Conservation (phyloP, 805 yeast species). For the Candida vaughaniae region DNA sequence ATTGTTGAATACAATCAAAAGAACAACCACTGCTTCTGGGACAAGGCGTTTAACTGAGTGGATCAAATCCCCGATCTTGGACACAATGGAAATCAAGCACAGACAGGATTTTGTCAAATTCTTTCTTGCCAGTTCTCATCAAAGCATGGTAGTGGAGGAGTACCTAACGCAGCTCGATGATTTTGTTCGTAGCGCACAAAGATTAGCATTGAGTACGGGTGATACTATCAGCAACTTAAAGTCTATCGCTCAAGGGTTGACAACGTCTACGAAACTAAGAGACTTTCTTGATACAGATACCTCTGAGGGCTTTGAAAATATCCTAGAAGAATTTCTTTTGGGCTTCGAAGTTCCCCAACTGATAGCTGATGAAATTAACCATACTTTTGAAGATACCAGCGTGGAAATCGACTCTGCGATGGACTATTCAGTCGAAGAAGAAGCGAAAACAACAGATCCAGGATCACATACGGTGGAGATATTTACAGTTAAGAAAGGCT, state of each 20-base stretch:
- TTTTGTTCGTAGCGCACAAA: conserved; percentile 58
- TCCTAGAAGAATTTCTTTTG: conserved; percentile 20
- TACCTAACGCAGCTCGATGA: conserved; percentile 52
- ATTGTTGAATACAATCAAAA: conserved; percentile 61
- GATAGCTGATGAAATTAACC: conserved; percentile 42
- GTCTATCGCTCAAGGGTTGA: conserved; percentile 32
- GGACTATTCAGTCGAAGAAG: neutral
- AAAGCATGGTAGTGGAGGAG: conserved; percentile 17
- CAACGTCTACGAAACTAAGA: conserved; percentile 21
- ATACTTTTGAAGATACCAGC: conserved; percentile 21
- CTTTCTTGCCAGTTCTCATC: conserved; percentile 16
- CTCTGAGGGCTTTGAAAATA: conserved; percentile 20
- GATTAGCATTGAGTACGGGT: conserved; percentile 39
- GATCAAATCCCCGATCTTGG: conserved; percentile 77
- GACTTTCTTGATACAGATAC: conserved; percentile 15
- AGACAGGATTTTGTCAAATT: conserved; percentile 45
- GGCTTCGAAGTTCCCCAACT: conserved; percentile 38
- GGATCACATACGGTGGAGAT: neutral
- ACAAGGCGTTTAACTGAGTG: conserved; percentile 75
- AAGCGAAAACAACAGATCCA: neutral
- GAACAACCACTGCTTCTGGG: conserved; percentile 82
- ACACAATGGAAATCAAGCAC: conserved; percentile 49
- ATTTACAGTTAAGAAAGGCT: conserved; percentile 35
- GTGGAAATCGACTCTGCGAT: neutral
- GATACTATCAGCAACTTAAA: conserved; percentile 29